phyloP scores from a whole-genome alignment of 371 early-diverging fungal genomes.

The Nosema muscidifuracis region DNA sequence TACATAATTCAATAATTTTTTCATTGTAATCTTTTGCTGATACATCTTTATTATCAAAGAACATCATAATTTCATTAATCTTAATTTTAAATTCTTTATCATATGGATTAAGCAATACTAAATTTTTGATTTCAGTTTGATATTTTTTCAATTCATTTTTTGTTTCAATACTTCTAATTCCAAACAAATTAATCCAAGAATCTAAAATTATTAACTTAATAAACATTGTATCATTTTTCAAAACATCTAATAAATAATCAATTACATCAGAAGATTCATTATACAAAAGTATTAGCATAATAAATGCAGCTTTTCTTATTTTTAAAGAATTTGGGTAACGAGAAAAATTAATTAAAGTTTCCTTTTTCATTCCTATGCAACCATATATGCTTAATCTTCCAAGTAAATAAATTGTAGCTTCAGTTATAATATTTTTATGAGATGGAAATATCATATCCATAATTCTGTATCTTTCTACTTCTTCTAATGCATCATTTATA shows the following conservation, averaged over 20 bases:
- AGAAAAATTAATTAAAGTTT: conserved; percentile 40
- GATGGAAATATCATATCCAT: conserved; percentile 63
- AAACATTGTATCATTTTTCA: neutral
- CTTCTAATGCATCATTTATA: conserved; percentile 8
- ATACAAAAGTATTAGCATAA: conserved; percentile 47
- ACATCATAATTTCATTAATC: conserved; percentile 16
- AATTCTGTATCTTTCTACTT: conserved; percentile 61
- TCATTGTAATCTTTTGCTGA: neutral
- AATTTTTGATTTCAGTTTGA: neutral
- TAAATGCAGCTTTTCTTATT: conserved; percentile 60
- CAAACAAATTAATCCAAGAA: conserved; percentile 22
- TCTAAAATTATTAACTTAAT: conserved; percentile 17
- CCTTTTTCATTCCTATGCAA: conserved; percentile 36
- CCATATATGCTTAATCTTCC: conserved; percentile 52
- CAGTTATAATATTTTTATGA: conserved; percentile 58
- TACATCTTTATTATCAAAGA: conserved; percentile 19
- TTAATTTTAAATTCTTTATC: conserved; percentile 10
- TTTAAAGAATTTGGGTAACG: conserved; percentile 54
- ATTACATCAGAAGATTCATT: conserved; percentile 7
- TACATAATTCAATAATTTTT: neutral
- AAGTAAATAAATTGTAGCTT: conserved; percentile 48
- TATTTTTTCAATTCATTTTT: neutral
- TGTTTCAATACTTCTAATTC: neutral
- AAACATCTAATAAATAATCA: neutral
- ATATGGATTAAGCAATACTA: neutral